Evolutionary conservation across 306 rosid species (phyloP).

Genomic region (Corylus avellana): DNA sequence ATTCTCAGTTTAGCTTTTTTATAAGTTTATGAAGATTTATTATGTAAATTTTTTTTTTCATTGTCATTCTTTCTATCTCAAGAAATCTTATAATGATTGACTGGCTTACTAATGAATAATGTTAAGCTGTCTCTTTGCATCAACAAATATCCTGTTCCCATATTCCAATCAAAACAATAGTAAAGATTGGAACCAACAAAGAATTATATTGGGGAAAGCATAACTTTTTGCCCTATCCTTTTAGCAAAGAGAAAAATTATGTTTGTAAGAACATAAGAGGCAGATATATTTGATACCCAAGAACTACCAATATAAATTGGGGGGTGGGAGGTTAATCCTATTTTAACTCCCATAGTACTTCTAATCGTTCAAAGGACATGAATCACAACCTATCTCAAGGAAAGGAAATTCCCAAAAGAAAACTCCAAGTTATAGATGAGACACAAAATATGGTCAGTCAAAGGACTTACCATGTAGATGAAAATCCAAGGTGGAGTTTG

Average conservation of each 20-base stretch:
- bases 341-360: not conserved
- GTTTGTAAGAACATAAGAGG: not conserved
- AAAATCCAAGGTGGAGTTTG: conserved; percentile 52
- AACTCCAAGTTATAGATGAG: not conserved
- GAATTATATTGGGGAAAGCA: not conserved
- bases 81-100: not conserved
- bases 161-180: not conserved
- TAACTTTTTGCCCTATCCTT: not conserved
- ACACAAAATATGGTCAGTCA: not conserved
- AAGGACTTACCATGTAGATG: conserved; percentile 57
- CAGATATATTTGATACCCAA: not conserved
- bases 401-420: not conserved
- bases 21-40: not conserved
- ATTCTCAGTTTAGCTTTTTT: not conserved
- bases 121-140: not conserved
- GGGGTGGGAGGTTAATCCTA: no score
- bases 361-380: not conserved
- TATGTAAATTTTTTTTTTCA: not conserved
- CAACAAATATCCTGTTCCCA: not conserved
- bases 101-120: not conserved
- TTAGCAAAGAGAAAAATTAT: not conserved
- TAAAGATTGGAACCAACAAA: not conserved
- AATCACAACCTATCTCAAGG: not conserved
- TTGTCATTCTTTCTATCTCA: not conserved
- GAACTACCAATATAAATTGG: not conserved